Evolutionary conservation across 1,139 yeast species (phyloP), one percentile per base, ranked within the genome.

Genomic region (Kodamaea alishanica): DNA sequence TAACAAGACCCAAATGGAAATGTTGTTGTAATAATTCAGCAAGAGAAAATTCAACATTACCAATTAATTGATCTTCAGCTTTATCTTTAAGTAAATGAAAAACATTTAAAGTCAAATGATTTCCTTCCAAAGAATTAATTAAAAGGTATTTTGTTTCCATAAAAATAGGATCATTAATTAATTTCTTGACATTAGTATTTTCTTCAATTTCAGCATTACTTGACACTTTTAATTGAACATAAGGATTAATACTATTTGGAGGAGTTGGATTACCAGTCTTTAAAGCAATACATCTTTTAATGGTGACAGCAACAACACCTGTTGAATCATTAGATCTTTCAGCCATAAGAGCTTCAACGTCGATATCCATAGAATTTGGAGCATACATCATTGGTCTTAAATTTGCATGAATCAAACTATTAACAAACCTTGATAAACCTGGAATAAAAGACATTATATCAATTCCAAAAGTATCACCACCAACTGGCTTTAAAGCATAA

Each of bases 371-470:
- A 39, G 85, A 81, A 58, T 84, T 84, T 49, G 95, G 95, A n/a
- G 89, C 88, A 58, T 84, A 84, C 47, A 84, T 62, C 81, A 83
- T 73, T 37, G 94, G 92, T 40, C 85, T 81, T 55, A 80, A 79
- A 49, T 68, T 81, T 30, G 85, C 65, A 58, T 84, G 84, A 54
- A 84, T 79, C 57, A 82, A 71, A 33, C 77, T 72, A 47, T 81
- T 83, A 39, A 85, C 89, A 54, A 84, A 79, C n/a, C 79, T 68
- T 27, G 87, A 74, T 54, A 85, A 75, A 44, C 92, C 92, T 4
- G 95, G 95, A 47, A 85, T 75, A 49, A 84, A 73, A 1, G 90
- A 80, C 94, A 85, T 85, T 47, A 85, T 77, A 65, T 85, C 95
- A 39, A 85, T 58, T 46, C 95, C 95, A 45, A 84, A 72, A 11